Evolutionary conservation across 1,284 basidiomycete species (phyloP).

Genomic region (Ganoderma sinense): DNA sequence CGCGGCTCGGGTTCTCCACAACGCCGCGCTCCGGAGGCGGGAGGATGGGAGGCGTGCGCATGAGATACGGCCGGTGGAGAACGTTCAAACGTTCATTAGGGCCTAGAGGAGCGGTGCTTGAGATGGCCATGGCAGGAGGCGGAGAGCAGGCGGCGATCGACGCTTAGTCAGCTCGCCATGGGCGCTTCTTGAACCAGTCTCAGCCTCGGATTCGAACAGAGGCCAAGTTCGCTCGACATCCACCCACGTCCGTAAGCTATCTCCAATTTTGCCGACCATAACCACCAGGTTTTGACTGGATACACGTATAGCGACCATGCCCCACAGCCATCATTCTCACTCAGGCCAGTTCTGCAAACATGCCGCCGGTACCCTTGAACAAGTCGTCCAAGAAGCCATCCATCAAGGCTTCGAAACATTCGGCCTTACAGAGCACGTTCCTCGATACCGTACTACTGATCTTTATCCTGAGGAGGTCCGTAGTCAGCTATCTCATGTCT

Average conservation of each 20-base stretch:
- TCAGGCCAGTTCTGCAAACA: constrained; percentile 98
- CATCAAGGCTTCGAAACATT: constrained; percentile 82
- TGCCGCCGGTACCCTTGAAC: constrained; percentile 79
- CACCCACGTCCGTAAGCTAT: not conserved
- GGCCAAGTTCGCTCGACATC: no score
- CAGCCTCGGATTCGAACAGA: no score
- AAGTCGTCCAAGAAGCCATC: constrained; percentile 84
- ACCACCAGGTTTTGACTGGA: no score
- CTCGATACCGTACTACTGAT: constrained; percentile 82
- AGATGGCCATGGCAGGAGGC: no score
- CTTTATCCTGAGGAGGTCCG: constrained; percentile 97
- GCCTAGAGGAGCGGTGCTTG: constrained; percentile 34
- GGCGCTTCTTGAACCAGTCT: no score
- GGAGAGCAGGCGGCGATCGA: no score
- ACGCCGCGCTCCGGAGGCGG: constrained; percentile 21
- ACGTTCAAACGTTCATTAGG: constrained; percentile 41
- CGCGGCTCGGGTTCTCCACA: constrained; percentile 35
- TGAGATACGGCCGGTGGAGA: constrained; percentile 39
- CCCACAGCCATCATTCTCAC: constrained; percentile 93
- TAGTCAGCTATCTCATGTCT: not conserved
- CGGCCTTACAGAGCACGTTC: constrained; percentile 95
- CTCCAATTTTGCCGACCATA: no score
- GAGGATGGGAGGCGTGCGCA: constrained; percentile 34
- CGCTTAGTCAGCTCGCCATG: no score
- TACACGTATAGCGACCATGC: constrained; percentile 58